Evolutionary conservation across 192 early-diverging fungal species (phyloP), one percentile per base, ranked within the genome.

Genomic region (Coemansia sp.): DNA sequence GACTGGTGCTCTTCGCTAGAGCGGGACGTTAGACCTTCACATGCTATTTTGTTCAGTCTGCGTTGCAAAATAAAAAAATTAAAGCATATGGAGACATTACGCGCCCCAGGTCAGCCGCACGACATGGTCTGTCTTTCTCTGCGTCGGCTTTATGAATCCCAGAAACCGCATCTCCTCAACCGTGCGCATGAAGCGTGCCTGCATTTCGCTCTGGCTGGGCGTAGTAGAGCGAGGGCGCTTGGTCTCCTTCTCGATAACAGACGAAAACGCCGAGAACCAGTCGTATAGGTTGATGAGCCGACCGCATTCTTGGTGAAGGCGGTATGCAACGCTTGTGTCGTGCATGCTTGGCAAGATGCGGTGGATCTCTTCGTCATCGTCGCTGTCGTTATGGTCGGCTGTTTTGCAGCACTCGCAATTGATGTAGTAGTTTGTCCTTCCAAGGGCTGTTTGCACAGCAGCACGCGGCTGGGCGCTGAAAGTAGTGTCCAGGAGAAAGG

Each of bases 241-340:
- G 19, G 66, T 48, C 50, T 90, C 90, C 23, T 83, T 82, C 65
- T 90, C 87, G 54, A 95, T 69, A 23, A 95, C 84, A n/a, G 85
- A 85, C 13, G 87, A 79, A 81, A 99, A 99, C 9, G 91, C 90
- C 43, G 86, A 79, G 65, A 89, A 95, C 91, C 91, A 93, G 73
- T 99, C 96, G 68, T 89, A 92, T 45, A 97, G 72, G 69, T 99
- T 97, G 74, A 99, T 96, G 84, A 98, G 77, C 61, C 90, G 85
- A 4, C 95, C 94, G 72, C 92, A 97, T 62, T 97, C 95, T 7
- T 91, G 81, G 76, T 97, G 93, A 13, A 98, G 83, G 49, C 89
- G 87, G 70, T 99, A 99, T 8, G 91, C 74, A 41, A 98, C 92
- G 77, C 89, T 90, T 0, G 89, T 92, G 73, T 99, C 97, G 53